These are phyloP conservation scores for Rhizoclosmatium globosum DNA, from an alignment of 192 early-diverging fungal genomes.

Conservation along the genomic window DNA sequence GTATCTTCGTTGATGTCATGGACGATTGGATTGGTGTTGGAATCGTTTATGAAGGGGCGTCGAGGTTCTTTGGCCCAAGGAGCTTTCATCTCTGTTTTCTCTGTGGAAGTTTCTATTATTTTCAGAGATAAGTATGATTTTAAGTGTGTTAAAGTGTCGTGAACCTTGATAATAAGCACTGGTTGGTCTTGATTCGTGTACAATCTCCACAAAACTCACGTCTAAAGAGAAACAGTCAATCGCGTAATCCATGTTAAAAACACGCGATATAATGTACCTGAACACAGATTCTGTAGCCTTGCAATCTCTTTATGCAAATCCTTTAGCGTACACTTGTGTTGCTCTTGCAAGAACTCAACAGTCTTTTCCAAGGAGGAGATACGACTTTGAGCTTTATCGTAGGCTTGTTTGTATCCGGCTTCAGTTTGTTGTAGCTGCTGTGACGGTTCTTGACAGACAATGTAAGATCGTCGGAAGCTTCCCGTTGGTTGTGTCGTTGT, in stretches of 20 bases:
- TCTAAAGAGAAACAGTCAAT: background rate
- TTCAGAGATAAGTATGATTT: no score
- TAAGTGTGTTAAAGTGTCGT: no score
- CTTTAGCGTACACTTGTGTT: conserved; percentile 46
- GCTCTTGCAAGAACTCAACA: conserved; percentile 52
- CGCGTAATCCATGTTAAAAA: background rate
- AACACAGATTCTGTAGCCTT: conserved; percentile 47
- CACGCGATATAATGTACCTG: conserved; percentile 42
- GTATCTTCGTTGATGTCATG: conserved; percentile 13
- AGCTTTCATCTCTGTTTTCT: conserved; percentile 23
- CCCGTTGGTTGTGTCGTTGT: background rate
- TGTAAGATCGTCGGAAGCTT: conserved; percentile 31
- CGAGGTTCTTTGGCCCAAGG: conserved; percentile 15
- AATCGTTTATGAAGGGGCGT: background rate
- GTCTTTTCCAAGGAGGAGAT: conserved; percentile 54
- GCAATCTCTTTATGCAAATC: conserved; percentile 58
- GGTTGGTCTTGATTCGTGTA: conserved; percentile 14
- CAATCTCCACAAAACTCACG: conserved; percentile 29
- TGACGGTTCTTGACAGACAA: conserved; percentile 16
- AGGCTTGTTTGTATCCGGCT: conserved; percentile 9
- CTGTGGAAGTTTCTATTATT: no score
- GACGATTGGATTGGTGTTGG: conserved; percentile 2
- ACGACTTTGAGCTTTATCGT: conserved; percentile 38
- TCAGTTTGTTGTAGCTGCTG: background rate
- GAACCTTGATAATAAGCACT: background rate